A percentile compares a stretch with the other conserved stretches of the same genome.
phyloP scores from a whole-genome alignment of 305 asterid genomes.

The Rubia peregrina region DNA sequence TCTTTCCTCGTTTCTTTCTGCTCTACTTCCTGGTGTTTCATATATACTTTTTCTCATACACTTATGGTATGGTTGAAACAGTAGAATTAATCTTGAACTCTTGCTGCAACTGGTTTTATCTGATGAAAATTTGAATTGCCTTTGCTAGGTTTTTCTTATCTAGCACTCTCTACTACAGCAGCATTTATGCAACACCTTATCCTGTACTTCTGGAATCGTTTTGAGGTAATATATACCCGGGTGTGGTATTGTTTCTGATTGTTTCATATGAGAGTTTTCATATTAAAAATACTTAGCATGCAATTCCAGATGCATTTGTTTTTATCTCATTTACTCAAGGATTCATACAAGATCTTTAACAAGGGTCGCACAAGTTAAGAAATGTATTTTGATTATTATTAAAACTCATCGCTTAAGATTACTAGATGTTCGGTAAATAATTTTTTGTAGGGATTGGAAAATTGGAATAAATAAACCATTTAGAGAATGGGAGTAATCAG shows the following conservation, averaged over 20 bases:
- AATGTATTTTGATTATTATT: neutral
- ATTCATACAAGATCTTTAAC: neutral
- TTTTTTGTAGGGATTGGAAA: neutral
- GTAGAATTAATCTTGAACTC: neutral
- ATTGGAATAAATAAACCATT: neutral
- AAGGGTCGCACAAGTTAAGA: neutral
- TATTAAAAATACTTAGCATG: neutral
- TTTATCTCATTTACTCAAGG: neutral
- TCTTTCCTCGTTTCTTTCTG: constrained; percentile 97
- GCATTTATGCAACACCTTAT: constrained; percentile 98
- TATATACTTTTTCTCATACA: constrained; percentile 88
- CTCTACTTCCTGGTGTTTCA: constrained; percentile 96
- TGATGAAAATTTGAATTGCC: constrained; percentile 4
- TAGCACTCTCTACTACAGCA: constrained; percentile 92
- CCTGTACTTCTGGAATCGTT: constrained; percentile 96
- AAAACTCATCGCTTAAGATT: neutral
- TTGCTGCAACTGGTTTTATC: neutral
- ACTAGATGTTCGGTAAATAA: neutral
- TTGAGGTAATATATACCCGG: constrained; percentile 51
- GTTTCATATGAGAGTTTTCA: neutral
- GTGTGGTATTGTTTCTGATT: neutral
- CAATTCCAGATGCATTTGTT: neutral
- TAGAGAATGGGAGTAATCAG: neutral
- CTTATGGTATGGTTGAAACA: constrained; percentile 52
- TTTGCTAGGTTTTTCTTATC: constrained; percentile 71